A percentile compares a stretch with the other conserved stretches of the same genome.
Conservation (phyloP, 2,329 filamentous ascomycete genomes). For the Raffaelea albimanens region DNA sequence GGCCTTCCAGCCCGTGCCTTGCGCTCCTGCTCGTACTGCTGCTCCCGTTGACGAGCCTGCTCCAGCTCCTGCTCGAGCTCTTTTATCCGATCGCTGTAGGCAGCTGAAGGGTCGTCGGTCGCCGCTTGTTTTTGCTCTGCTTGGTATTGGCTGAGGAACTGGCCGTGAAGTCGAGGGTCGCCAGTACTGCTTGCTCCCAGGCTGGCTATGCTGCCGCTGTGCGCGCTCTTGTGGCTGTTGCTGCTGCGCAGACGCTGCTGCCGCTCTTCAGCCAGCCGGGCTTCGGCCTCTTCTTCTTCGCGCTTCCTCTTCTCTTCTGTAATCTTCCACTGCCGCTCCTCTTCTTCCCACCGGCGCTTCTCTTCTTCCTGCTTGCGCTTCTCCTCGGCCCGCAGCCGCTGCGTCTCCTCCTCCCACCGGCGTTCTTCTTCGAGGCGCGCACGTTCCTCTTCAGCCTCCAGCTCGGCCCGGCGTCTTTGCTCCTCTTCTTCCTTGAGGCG, state of each 20-base stretch:
- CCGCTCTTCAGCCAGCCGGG: conserved; percentile 57
- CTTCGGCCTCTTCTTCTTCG: conserved; percentile 68
- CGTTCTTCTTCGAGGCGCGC: conserved; percentile 54
- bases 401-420: conserved; percentile 57
- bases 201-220: neutral
- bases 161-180: conserved; percentile 65
- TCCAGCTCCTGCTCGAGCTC: conserved; percentile 70
- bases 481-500: conserved; percentile 19
- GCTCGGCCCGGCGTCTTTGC: conserved; percentile 25
- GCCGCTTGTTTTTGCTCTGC: conserved; percentile 49
- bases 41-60: conserved; percentile 50
- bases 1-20: conserved; percentile 39
- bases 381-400: conserved; percentile 49
- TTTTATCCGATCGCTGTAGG: conserved; percentile 59
- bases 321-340: conserved; percentile 65
- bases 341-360: conserved; percentile 49
- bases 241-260: conserved; percentile 49
- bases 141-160: conserved; percentile 81
- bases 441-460: conserved; percentile 51
- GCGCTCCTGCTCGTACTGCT: conserved; percentile 51
- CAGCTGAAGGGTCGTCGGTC: conserved; percentile 14
- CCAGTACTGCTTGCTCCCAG: conserved; percentile 16
- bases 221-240: conserved; percentile 41
- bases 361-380: conserved; percentile 45
- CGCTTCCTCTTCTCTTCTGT: conserved; percentile 55